Base-by-base conservation (phyloP, 2,329 filamentous ascomycete species). In the Microcera coccophila region DNA sequence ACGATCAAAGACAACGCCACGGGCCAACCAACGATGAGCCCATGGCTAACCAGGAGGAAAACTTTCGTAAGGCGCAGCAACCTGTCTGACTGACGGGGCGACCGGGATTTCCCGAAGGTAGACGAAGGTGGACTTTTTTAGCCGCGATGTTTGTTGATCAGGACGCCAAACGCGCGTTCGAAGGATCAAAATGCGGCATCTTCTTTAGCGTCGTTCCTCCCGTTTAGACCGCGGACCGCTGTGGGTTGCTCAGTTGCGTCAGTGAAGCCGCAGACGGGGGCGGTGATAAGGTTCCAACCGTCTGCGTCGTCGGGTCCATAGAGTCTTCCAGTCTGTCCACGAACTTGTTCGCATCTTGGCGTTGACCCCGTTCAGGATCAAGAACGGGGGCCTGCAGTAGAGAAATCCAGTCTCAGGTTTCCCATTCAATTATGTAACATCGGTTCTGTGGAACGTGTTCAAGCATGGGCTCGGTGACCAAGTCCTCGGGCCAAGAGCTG, bases 31-130 rank as follows among this genome's bases (percentile, higher is more conserved):
- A 26, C 22, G 22, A 26, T 26, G 22, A 26, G 22, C 7, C 12
- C 7, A 26, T 12, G 22, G 12, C 12, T 7, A 26, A 26, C 12
- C 22, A 26, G 22, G 12, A 12, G 7, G 12, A 26, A 12, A 26
- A 26, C 22, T 26, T 12, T 7, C 12, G 22, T 12, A 26, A 7
- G 22, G 22, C 22, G 12, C 12, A 12, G 22, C 12, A 12, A 12
- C 7, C 22, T 26, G 22, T 12, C 22, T 12, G 22, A 7, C 12
- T 26, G 22, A 26, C 22, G 22, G 22, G 7, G 22, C 12, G 7
- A 62, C 62, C n/a, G 55, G 60, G 60, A 2, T 62, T 61, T 45
- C 61, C 59, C 8, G 59, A 63, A 34, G 60, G 60, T 16, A 58
- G 57, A 28, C 8, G 59, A 63, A 34, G 60, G 60, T 16, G 59